phyloP scores from a whole-genome alignment of 225 moss, liverwort and hornwort species.

The Polytrichum commune region DNA sequence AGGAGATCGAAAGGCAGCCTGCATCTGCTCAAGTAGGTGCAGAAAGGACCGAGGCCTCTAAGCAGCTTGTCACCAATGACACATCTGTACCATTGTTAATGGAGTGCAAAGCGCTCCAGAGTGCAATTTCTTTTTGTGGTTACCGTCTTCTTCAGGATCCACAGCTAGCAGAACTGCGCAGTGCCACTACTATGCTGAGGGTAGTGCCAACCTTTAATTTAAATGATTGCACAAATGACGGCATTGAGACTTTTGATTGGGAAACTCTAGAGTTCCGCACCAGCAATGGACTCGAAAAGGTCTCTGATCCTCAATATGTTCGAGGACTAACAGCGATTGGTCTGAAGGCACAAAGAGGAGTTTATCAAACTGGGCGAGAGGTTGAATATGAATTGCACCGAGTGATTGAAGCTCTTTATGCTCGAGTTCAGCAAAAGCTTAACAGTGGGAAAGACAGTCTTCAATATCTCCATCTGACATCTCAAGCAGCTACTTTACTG shows the following conservation, averaged over 20 bases:
- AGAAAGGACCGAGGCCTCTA: conserved; percentile 10
- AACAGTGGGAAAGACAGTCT: conserved; percentile 55
- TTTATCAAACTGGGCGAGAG: conserved; percentile 66
- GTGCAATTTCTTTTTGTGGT: conserved; percentile 67
- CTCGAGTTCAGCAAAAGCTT: conserved; percentile 57
- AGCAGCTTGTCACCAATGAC: conserved; percentile 17
- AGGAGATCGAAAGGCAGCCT: conserved; percentile 31
- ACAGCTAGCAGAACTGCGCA: conserved; percentile 62
- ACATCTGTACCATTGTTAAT: conserved; percentile 36
- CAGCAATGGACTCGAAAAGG: conserved; percentile 35
- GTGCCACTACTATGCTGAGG: conserved; percentile 61
- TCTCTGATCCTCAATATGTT: conserved; percentile 40
- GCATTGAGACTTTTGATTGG: conserved; percentile 42
- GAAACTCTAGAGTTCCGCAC: conserved; percentile 44
- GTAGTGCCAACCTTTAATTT: conserved; percentile 52
- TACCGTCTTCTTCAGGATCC: conserved; percentile 64
- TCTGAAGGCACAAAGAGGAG: conserved; percentile 58
- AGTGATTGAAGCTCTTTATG: conserved; percentile 55
- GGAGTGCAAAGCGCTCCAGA: conserved; percentile 56
- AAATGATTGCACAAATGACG: conserved; percentile 21
- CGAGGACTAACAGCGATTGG: conserved; percentile 70
- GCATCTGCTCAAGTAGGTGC: conserved; percentile 19
- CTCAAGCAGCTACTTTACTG: conserved; percentile 65
- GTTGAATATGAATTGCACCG: conserved; percentile 52
- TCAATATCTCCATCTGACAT: conserved; percentile 60